These are phyloP conservation scores for Trametes pubescens DNA, from an alignment of 1,284 basidiomycete genomes.

Conservation along the genomic window DNA sequence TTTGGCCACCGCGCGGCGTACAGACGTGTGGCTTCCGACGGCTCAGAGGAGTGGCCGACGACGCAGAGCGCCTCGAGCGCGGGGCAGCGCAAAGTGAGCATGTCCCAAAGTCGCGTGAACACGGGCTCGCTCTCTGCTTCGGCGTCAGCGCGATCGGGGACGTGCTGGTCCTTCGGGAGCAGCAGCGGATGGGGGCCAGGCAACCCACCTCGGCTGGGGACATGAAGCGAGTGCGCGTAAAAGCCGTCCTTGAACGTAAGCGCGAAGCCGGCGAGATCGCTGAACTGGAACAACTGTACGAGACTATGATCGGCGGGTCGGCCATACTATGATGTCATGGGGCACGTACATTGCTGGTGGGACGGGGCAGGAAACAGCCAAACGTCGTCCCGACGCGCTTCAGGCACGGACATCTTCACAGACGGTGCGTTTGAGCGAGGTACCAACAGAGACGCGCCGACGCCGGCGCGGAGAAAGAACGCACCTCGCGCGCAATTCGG, in stretches of 20 bases:
- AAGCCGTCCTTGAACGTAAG: constrained; percentile 65
- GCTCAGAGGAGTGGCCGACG: constrained; percentile 61
- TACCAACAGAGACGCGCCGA: background rate
- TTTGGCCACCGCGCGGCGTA: constrained; percentile 66
- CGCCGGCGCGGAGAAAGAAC: background rate
- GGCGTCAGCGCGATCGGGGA: constrained; percentile 21
- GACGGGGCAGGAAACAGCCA: constrained; percentile 62
- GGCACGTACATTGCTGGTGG: constrained; percentile 63
- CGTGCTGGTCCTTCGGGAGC: constrained; percentile 19
- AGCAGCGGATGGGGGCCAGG: background rate
- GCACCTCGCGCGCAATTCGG: constrained; percentile 70
- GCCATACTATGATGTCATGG: constrained; percentile 24
- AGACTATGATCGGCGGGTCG: background rate
- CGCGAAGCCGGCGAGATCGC: constrained; percentile 64
- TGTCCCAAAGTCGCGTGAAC: constrained; percentile 65
- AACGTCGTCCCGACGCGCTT: constrained; percentile 66
- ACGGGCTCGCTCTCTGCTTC: constrained; percentile 48
- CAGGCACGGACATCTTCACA: constrained; percentile 65
- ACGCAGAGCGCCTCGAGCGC: constrained; percentile 68
- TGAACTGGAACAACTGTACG: constrained; percentile 70
- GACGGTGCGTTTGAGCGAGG: background rate
- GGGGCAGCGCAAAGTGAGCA: constrained; percentile 69
- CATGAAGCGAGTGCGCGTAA: constrained; percentile 61
- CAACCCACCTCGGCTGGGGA: constrained; percentile 59
- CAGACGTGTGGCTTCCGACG: constrained; percentile 51